phyloP scores from a whole-genome alignment of 257 asterid genomes.

The Buddleja alternifolia region DNA sequence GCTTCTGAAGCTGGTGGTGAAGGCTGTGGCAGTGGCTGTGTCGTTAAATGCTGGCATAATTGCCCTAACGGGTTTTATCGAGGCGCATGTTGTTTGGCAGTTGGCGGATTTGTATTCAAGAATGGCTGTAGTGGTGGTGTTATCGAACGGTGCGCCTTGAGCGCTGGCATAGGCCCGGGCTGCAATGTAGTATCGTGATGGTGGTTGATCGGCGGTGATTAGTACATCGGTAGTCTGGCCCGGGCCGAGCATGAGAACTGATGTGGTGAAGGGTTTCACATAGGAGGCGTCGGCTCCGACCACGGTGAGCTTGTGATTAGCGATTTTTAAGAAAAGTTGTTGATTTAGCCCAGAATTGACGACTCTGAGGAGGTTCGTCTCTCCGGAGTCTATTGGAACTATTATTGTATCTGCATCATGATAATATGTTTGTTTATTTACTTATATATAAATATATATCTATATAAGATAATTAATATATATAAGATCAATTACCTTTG shows the following conservation, averaged over 20 bases:
- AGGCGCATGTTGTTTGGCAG: slow-evolving; percentile 50
- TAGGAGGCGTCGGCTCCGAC: slow-evolving; percentile 90
- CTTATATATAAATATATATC: no score
- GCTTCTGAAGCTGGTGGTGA: slow-evolving; percentile 71
- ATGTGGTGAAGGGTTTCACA: slow-evolving; percentile 80
- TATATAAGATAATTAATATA: no score
- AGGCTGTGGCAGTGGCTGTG: slow-evolving; percentile 76
- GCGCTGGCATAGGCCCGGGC: slow-evolving; percentile 93
- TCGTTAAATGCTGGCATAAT: slow-evolving; percentile 77
- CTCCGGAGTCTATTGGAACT: slow-evolving; percentile 64
- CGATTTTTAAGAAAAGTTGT: slow-evolving; percentile 81
- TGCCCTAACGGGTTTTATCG: slow-evolving; percentile 52
- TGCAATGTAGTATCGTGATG: slow-evolving; percentile 76
- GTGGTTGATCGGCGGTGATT: slow-evolving; percentile 69
- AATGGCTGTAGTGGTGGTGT: slow-evolving; percentile 91
- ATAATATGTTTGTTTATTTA: slow-evolving; percentile 5
- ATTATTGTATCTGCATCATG: slow-evolving; percentile 54
- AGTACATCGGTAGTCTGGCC: slow-evolving; percentile 95
- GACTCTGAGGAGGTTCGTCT: slow-evolving; percentile 73
- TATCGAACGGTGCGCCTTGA: slow-evolving; percentile 83
- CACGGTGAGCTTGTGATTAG: slow-evolving; percentile 84
- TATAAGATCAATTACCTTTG: slow-evolving; percentile 41
- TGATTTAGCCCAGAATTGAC: slow-evolving; percentile 83
- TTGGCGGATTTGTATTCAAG: slow-evolving; percentile 64
- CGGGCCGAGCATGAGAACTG: slow-evolving; percentile 89